These are phyloP conservation scores for Clarireedia sp. DNA, from an alignment of 2,329 filamentous ascomycete genomes.

Conservation along the genomic window DNA sequence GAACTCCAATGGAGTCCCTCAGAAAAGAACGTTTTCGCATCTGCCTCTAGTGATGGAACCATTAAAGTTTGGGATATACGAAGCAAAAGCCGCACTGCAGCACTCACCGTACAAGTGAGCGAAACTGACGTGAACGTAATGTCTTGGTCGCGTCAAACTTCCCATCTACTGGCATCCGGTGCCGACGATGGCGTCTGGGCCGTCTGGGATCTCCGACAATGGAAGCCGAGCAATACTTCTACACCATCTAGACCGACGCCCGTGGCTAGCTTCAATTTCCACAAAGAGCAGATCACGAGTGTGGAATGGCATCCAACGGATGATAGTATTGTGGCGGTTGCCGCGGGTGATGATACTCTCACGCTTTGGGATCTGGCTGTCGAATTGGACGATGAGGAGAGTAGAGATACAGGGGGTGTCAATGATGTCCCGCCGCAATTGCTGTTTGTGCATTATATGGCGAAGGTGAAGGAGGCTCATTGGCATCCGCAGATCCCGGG, in stretches of 20 bases:
- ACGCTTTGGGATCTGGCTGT: slow-evolving; percentile 96
- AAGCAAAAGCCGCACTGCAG: slow-evolving; percentile 81
- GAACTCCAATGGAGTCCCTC: slow-evolving; percentile 95
- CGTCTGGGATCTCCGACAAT: slow-evolving; percentile 93
- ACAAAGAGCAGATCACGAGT: slow-evolving; percentile 92
- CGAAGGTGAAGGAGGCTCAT: slow-evolving; percentile 89
- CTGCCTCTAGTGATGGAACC: slow-evolving; percentile 86
- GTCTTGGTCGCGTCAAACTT: slow-evolving; percentile 85
- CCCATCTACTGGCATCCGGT: slow-evolving; percentile 83
- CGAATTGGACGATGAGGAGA: slow-evolving; percentile 95
- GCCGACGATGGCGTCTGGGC: slow-evolving; percentile 91
- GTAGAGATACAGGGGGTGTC: slow-evolving; percentile 79
- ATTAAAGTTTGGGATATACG: slow-evolving; percentile 94
- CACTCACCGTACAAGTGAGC: slow-evolving; percentile 78
- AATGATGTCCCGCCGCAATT: slow-evolving; percentile 87
- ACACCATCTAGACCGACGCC: slow-evolving; percentile 55
- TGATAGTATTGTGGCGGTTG: slow-evolving; percentile 89
- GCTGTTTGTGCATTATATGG: slow-evolving; percentile 93
- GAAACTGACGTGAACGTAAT: slow-evolving; percentile 89
- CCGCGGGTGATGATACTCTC: slow-evolving; percentile 85
- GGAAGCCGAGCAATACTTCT: slow-evolving; percentile 60
- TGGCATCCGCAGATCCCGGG: slow-evolving; percentile 97
- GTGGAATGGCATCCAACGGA: slow-evolving; percentile 97
- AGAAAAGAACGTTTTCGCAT: slow-evolving; percentile 89
- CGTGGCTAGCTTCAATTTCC: slow-evolving; percentile 89